These are phyloP conservation scores for Capronia epimyces DNA, from an alignment of 2,329 filamentous ascomycete genomes.

Conservation along the genomic window DNA sequence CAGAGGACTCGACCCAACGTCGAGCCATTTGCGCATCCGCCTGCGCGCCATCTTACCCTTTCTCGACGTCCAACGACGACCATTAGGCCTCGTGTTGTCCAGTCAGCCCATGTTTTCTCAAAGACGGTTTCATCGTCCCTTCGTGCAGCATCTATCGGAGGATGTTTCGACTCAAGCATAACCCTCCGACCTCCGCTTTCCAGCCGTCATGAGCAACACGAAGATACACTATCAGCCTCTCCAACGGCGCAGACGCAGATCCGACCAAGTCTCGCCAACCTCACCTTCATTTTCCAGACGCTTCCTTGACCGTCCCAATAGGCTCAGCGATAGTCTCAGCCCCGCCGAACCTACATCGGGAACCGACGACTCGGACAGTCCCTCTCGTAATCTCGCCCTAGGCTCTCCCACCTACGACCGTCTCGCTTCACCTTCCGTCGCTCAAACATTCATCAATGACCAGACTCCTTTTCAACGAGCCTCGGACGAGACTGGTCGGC, in stretches of 20 bases:
- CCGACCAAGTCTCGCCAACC: conserved; percentile 25
- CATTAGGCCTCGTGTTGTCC: no score
- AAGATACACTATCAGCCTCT: conserved; percentile 17
- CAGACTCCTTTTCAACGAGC: conserved; percentile 10
- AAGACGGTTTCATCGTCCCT: not conserved
- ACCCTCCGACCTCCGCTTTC: conserved; percentile 6
- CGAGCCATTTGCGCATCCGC: not conserved
- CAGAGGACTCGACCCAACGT: no score
- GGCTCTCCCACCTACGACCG: conserved; percentile 16
- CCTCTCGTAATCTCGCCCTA: conserved; percentile 19
- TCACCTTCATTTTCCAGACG: conserved; percentile 24
- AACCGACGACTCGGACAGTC: conserved; percentile 22
- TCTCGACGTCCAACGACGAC: not conserved
- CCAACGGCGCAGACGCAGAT: conserved; percentile 26
- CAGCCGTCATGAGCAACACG: conserved; percentile 18
- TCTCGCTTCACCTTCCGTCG: conserved; percentile 1
- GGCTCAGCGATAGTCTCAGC: conserved; percentile 19
- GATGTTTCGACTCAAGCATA: conserved; percentile 6
- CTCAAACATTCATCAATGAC: conserved; percentile 2
- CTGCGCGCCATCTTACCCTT: not conserved
- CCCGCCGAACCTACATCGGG: conserved; percentile 17
- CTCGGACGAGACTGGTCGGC: conserved; percentile 21
- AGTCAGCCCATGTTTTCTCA: no score
- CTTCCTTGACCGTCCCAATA: conserved; percentile 20
- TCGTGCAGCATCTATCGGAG: not conserved